Evolutionary conservation across 306 rosid species (phyloP).

Genomic region (Cicer yamashitae): DNA sequence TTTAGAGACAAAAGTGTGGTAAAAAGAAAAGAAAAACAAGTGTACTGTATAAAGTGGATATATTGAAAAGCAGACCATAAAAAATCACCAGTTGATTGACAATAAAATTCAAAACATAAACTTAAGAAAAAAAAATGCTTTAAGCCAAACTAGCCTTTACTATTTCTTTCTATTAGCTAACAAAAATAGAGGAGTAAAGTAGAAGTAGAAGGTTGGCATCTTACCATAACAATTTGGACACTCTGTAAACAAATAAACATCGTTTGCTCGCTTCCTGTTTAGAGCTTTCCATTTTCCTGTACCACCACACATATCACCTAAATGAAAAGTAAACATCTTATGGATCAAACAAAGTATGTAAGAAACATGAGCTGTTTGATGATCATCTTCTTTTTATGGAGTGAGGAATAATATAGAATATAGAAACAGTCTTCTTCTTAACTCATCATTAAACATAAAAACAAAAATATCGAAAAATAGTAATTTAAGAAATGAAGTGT

Average conservation of each 20-base stretch:
- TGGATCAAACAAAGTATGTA: constrained; percentile 34
- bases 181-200: not conserved
- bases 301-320: constrained; percentile 99
- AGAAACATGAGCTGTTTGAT: constrained; percentile 16
- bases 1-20: not conserved
- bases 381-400: constrained; percentile 6
- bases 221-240: constrained; percentile 99
- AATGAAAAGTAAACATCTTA: constrained; percentile 52
- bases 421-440: not conserved
- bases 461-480: too few species aligned
- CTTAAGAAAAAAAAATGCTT: not conserved
- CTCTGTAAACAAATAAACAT: constrained; percentile 89
- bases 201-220: constrained; percentile 6
- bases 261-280: constrained; percentile 92
- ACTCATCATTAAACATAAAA: not conserved
- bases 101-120: constrained; percentile 11
- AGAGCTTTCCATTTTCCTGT: constrained; percentile 99
- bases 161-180: constrained; percentile 5
- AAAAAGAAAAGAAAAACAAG: not conserved
- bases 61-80: constrained; percentile 23
- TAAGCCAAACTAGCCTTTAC: not conserved
- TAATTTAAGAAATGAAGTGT: too few species aligned
- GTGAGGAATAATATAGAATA: not conserved
- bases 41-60: not conserved
- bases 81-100: not conserved